Conservation (phyloP, 2,329 filamentous ascomycete genomes). For the Phoma herbarum region DNA sequence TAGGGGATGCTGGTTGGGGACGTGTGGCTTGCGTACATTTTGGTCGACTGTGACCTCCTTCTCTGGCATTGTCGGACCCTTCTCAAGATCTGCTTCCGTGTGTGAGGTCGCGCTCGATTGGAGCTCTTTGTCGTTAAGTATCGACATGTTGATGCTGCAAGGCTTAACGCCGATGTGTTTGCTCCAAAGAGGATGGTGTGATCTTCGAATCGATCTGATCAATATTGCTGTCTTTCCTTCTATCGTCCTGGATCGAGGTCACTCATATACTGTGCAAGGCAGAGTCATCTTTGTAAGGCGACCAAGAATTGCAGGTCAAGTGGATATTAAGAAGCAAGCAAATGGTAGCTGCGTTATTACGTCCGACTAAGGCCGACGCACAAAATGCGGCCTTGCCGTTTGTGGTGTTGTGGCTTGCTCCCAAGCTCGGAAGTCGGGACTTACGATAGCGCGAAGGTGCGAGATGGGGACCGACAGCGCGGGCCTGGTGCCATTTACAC, state of each 20-base stretch:
- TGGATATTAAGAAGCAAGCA: neutral
- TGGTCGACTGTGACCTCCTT: neutral
- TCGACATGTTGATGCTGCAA: constrained; percentile 29
- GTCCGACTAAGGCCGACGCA: constrained; percentile 21
- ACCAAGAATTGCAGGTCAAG: neutral
- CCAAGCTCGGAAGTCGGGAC: constrained; percentile 25
- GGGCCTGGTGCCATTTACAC: neutral
- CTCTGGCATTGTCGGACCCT: constrained; percentile 24
- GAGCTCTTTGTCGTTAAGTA: constrained; percentile 24
- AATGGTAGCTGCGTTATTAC: constrained; percentile 1
- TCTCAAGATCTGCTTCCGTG: constrained; percentile 30
- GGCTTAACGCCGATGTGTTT: neutral
- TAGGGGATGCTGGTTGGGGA: neutral
- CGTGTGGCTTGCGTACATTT: neutral
- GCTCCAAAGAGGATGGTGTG: neutral
- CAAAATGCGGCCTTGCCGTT: neutral
- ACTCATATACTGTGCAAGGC: constrained; percentile 3
- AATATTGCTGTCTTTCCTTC: neutral
- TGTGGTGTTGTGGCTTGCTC: constrained; percentile 7
- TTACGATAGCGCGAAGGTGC: constrained; percentile 27
- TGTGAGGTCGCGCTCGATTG: constrained; percentile 39
- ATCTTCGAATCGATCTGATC: neutral
- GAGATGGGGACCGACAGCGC: neutral
- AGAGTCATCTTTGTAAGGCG: constrained; percentile 10
- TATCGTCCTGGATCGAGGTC: neutral